Evolutionary conservation across 768 basidiomycete genomes (phyloP), one percentile per base, ranked within the genome.

Genomic region (Coprinellus micaceus): DNA sequence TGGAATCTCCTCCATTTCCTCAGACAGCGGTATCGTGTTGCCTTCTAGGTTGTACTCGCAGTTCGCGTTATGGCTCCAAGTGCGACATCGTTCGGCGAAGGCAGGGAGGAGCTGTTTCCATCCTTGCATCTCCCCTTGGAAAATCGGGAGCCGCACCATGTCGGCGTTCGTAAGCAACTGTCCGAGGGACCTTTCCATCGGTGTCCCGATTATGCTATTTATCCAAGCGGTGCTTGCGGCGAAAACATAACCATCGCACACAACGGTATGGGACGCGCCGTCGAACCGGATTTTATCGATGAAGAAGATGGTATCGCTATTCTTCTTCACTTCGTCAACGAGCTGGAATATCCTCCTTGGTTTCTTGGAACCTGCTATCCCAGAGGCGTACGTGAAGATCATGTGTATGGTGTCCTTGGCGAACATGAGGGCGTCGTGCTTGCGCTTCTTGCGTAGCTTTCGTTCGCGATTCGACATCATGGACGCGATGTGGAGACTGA

Each of bases 91-190:
- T 62, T 85, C 84, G 2, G 74, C 74, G 26, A 81, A 61, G 6
- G 70, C 69, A 3, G 82, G 83, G 2, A 85, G 64, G 24, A 83
- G 71, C 53, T 77, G 70, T 46, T 77, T 77, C 84, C 82, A 85
- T 1, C 72, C 74, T 24, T 59, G 60, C 26, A 73, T 61, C 59
- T 79, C 79, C 13, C 71, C 74, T 2, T 63, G 62, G 4, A 54
- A 61, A 0, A 70, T 64, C 7, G 40, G 9, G 36, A 72, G 55
- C 37, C 41, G 28, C 3, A 44, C 44, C 50, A 69, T 47, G 11
- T 30, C 17, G n/a, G 37, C 36, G 36, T 51, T 37, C 21, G 40
- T 22, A 19, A 69, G 30, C 15, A 47, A 52, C 2, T 56, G 54
- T 4, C 19, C 13, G 30, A 72, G 61, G 1, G 64, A 46, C 0